Conservation (phyloP, 441 rosid species). For the Bocquillonia castaneifolia region DNA sequence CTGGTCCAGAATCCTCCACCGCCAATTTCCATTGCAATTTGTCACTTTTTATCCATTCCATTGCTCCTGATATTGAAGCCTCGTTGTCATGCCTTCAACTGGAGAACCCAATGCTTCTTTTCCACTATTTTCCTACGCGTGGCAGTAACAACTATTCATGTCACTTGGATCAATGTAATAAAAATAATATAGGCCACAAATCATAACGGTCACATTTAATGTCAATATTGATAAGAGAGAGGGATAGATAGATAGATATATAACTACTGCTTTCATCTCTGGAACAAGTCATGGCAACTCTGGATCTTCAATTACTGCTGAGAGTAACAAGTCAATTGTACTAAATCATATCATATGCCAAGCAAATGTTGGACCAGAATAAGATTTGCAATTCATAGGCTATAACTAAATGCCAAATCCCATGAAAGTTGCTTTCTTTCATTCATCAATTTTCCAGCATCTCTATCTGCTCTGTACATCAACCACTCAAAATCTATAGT, state of each 20-base stretch:
- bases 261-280: background rate
- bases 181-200: background rate
- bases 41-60: slow-evolving; percentile 27
- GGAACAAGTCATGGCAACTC: background rate
- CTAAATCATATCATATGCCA: background rate
- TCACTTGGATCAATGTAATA: background rate
- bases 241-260: too few relatives aligned
- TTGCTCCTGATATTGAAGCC: slow-evolving; percentile 12
- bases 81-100: slow-evolving; percentile 12
- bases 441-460: too few relatives aligned
- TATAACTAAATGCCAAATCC: background rate
- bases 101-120: slow-evolving; percentile 23
- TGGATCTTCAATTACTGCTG: background rate
- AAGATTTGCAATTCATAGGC: background rate
- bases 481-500: too few relatives aligned
- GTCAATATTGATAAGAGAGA: too few relatives aligned
- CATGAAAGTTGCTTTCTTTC: too few relatives aligned
- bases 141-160: background rate
- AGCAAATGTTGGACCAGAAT: background rate
- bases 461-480: too few relatives aligned
- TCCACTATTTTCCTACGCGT: slow-evolving; percentile 18
- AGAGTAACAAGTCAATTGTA: background rate
- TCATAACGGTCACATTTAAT: background rate
- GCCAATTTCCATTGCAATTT: slow-evolving; percentile 33
- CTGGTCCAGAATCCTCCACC: slow-evolving; percentile 34